These are phyloP conservation scores for Mucuna pruriens DNA, from an alignment of 306 rosid genomes.

Conservation along the genomic window DNA sequence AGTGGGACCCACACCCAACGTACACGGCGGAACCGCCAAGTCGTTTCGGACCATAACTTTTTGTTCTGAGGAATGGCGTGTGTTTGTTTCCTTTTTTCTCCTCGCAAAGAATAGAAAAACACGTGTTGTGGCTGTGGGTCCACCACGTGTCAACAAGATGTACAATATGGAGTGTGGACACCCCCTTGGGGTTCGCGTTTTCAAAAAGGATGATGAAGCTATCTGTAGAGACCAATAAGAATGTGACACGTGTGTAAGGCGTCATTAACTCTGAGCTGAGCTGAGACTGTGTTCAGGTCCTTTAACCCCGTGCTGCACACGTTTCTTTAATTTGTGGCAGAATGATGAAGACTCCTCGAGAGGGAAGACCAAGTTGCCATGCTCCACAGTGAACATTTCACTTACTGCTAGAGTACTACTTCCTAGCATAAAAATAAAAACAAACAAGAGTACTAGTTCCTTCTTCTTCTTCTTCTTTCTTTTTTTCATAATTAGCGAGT, in stretches of 20 bases:
- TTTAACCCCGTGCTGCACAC: conserved; percentile 31
- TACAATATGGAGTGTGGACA: background rate
- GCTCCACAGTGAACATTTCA: background rate
- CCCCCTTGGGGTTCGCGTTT: background rate
- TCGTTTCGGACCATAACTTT: conserved; percentile 48
- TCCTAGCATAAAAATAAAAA: too few relatives aligned
- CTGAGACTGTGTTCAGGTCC: background rate
- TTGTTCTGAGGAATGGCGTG: conserved; percentile 7
- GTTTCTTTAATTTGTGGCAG: conserved; percentile 25
- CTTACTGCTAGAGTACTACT: too few relatives aligned
- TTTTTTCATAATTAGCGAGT: background rate
- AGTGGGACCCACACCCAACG: conserved; percentile 37
- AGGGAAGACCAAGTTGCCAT: background rate
- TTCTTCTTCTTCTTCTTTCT: background rate
- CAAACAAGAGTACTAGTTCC: too few relatives aligned
- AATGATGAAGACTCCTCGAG: background rate
- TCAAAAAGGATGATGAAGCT: background rate
- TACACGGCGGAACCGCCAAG: conserved; percentile 53
- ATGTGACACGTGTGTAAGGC: conserved; percentile 35
- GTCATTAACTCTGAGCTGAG: background rate
- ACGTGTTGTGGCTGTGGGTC: conserved; percentile 13
- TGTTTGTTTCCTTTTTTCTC: background rate
- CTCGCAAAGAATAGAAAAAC: background rate
- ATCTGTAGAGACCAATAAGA: background rate
- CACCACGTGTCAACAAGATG: conserved; percentile 45